phyloP scores from a whole-genome alignment of 805 yeast genomes.

The Myxozyma neglecta region DNA sequence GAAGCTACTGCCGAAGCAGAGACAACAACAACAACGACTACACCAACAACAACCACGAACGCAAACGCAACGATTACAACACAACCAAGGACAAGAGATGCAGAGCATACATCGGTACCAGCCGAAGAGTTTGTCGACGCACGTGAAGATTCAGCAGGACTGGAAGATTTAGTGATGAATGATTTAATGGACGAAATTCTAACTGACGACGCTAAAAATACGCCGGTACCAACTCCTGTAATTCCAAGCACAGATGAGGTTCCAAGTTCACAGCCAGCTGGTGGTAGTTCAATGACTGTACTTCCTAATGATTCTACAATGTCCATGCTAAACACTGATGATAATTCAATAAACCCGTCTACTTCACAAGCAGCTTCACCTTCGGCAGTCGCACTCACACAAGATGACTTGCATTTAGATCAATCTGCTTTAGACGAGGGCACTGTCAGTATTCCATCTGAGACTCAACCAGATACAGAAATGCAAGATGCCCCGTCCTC shows the following conservation, averaged over 20 bases:
- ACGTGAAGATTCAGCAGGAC: slow-evolving; percentile 12
- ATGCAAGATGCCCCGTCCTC: slow-evolving; percentile 8
- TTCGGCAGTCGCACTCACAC: neutral
- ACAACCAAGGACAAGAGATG: neutral
- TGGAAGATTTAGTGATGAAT: slow-evolving; percentile 25
- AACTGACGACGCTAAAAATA: slow-evolving; percentile 3
- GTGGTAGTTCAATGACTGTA: slow-evolving; percentile 11
- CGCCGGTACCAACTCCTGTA: neutral
- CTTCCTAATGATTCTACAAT: slow-evolving; percentile 20
- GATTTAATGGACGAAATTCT: slow-evolving; percentile 20
- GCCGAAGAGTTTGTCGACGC: slow-evolving; percentile 11
- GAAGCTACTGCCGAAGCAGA: neutral
- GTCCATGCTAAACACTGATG: slow-evolving; percentile 2
- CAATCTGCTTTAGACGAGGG: slow-evolving; percentile 1
- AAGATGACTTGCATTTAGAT: slow-evolving; percentile 3
- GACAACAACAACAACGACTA: neutral
- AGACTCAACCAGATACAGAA: neutral
- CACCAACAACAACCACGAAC: neutral
- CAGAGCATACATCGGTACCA: slow-evolving; percentile 20
- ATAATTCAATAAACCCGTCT: neutral
- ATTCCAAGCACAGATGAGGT: neutral
- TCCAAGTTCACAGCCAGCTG: neutral
- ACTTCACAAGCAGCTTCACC: neutral
- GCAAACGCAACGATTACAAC: neutral
- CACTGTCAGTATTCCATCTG: neutral